These are phyloP conservation scores for Hibiscus trionum DNA, from an alignment of 345 rosid genomes.

Conservation along the genomic window DNA sequence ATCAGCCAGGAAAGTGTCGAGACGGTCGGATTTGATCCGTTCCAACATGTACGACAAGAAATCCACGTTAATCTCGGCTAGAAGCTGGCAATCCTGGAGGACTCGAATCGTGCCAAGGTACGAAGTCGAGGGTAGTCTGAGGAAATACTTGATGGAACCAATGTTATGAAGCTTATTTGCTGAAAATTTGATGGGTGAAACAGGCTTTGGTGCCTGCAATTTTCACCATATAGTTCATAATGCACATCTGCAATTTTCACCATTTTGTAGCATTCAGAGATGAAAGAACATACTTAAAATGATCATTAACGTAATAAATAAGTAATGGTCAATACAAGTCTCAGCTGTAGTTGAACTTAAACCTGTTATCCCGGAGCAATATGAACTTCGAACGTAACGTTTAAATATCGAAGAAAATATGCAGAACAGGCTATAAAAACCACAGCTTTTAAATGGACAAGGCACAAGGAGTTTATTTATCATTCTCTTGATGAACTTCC, in stretches of 20 bases:
- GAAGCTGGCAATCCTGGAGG: constrained; percentile 23
- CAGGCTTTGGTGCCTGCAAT: not conserved
- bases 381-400: not conserved
- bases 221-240: no score
- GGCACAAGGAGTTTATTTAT: not conserved
- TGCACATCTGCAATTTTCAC: not conserved
- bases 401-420: not conserved
- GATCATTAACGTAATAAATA: not conserved
- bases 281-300: not conserved
- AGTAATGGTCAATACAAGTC: not conserved
- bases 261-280: not conserved
- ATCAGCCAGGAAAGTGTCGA: constrained; percentile 7
- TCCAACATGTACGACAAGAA: constrained; percentile 9
- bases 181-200: not conserved
- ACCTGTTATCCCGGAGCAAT: not conserved
- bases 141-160: constrained; percentile 8
- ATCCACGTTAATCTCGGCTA: constrained; percentile 18
- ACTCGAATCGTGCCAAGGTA: not conserved
- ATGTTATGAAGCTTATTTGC: no score
- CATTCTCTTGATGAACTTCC: not conserved
- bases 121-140: constrained; percentile 12
- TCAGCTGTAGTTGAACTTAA: not conserved
- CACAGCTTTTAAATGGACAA: not conserved
- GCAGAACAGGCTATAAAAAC: not conserved
- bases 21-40: not conserved